Evolutionary conservation across 208 protist genomes (phyloP), one percentile per base, ranked within the genome.

Genomic region (Novymonas esmeraldas): DNA sequence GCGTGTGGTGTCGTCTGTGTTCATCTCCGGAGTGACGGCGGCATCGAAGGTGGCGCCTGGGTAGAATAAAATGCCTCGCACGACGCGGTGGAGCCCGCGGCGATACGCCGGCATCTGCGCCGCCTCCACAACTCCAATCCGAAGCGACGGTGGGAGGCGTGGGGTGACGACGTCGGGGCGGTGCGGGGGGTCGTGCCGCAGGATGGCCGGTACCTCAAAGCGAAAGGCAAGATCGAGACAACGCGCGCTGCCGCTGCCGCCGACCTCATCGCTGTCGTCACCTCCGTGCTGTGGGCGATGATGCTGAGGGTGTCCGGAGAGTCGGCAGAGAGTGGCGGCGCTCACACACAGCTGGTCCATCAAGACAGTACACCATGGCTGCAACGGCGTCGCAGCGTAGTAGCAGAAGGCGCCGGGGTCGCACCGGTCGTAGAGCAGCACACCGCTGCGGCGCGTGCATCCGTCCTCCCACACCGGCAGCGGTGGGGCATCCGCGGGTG

Each of bases 191-290:
- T 63, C 61, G 22, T 46, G 59, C 22, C 46, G 45, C 26, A 70
- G 26, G 4, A 52, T 33, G 24, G 70, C 49, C 42, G 62, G 64
- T 60, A 60, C 57, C 55, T 73, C 73, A 1, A 78, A 54, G 1
- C 64, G 63, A 54, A 78, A 78, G 26, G 73, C 57, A 9, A 78
- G 57, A 16, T 69, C 59, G 29, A 78, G 51, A 28, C 67, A 65
- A 24, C 36, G 44, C 45, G 4, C 48, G 44, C 20, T 57, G 34
- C 42, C 42, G 52, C 46, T n/a, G n/a, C n/a, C n/a, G n/a, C n/a
- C n/a, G n/a, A n/a, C n/a, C n/a, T n/a, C n/a, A n/a, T n/a, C n/a
- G n/a, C n/a, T n/a, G n/a, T n/a, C n/a, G n/a, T n/a, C n/a, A n/a
- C n/a, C n/a, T n/a, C n/a, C n/a, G n/a, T n/a, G n/a, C n/a, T n/a